Evolutionary conservation across 306 rosid genomes (phyloP), one percentile per base, ranked within the genome.

Genomic region (Dalbergia cochinchinensis): DNA sequence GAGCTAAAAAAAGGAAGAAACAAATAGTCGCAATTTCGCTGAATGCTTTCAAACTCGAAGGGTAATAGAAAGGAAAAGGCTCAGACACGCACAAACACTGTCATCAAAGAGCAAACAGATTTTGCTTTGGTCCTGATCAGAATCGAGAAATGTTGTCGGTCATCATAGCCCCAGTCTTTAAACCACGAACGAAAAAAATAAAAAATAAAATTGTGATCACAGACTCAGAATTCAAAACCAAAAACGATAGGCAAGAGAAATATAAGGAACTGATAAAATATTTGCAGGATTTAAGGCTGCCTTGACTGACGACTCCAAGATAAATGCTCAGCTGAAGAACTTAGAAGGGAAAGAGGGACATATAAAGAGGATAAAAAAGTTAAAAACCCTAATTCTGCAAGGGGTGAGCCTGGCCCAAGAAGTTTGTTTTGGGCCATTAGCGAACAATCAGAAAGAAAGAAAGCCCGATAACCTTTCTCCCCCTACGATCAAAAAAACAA

Each of bases 1-100:
- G 15, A 47, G 15, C 15, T 47, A 47, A 47, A 11, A 8, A 10
- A 47, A 47, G 3, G 11, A 26, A 47, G 15, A 47, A 47, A 47
- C 53, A 47, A 6, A 37, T 4, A 47, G 11, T 11, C n/a, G 53
- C 10, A 47, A 47, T 47, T 0, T 2, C 10, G 53, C 6, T 47
- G 13, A 47, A 11, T 47, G 53, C 15, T 12, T 47, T 47, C 10
- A 13, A 10, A 47, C 11, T 47, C 11, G 53, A 10, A 10, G 10
- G 53, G 10, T 47, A 47, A 47, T n/a, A 3, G 7, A 74, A 78
- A 18, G 37, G 16, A 45, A 63, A 51, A 80, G 91, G 97, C 92
- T 90, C 94, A 91, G 94, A 85, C 97, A 89, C 92, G 90, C 94
- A 89, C 86, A 91, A 89, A 86, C 57, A 66, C 88, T 15, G 86